Conservation (phyloP, 1,284 basidiomycete species). For the Inonotus hispidus region DNA sequence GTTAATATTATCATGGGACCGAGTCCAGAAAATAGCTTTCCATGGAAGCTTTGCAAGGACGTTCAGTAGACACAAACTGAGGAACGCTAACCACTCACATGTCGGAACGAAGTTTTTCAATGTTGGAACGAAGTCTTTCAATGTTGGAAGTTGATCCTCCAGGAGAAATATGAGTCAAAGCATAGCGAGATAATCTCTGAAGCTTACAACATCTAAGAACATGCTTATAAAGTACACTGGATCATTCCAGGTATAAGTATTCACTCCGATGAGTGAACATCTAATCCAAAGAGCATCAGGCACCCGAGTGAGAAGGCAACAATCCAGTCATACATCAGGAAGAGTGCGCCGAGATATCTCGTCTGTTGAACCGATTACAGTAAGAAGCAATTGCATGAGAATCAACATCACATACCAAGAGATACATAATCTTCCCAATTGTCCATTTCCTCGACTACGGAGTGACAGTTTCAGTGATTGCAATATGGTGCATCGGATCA, state of each 20-base stretch:
- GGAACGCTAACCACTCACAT: not conserved
- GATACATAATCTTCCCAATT: slow-evolving; percentile 3
- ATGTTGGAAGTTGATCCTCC: too few species aligned
- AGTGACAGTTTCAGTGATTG: not conserved
- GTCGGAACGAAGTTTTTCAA: not conserved
- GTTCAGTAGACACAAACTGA: not conserved
- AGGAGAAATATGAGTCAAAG: too few species aligned
- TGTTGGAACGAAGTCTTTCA: not conserved
- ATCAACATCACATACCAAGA: not conserved
- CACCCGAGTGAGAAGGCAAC: not conserved
- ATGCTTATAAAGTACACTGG: too few species aligned
- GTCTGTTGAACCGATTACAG: not conserved
- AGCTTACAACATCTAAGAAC: too few species aligned
- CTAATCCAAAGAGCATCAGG: not conserved
- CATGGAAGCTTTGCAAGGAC: not conserved
- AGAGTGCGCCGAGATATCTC: not conserved
- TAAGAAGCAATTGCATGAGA: not conserved
- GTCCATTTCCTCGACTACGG: not conserved
- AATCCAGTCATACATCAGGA: not conserved
- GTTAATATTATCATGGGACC: not conserved
- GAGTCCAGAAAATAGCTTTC: not conserved
- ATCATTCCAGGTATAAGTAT: not conserved
- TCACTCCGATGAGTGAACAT: not conserved
- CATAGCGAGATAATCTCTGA: too few species aligned
- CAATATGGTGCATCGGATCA: not conserved